Evolutionary conservation across 129 eudicot genomes (phyloP), one percentile per base, ranked within the genome.

Genomic region (Deinandra increscens): DNA sequence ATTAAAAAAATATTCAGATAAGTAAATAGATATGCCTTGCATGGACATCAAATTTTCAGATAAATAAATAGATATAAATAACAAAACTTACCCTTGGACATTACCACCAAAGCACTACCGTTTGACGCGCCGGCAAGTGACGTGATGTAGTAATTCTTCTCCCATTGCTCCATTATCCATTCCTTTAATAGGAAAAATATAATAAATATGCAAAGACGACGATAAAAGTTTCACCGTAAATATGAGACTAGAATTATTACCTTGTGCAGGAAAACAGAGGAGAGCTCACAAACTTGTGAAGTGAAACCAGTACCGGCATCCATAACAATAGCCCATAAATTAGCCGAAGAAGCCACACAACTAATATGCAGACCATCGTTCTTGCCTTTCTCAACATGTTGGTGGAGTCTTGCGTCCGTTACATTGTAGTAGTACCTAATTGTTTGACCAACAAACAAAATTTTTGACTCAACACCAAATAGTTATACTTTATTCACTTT

Each of bases 151-250:
- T 68, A 90, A 48, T 86, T 86, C 79, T 90, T 90, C 55, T 90
- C 97, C 94, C 97, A 86, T 64, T 86, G 94, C 80, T 90, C 97
- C 97, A 90, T 82, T 73, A 90, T 90, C 97, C 97, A 90, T 55
- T 90, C 97, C 94, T 90, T 72, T 0, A 58, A 64, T 71, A 31
- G 14, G 53, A 22, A 72, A 34, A 62, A 29, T 37, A 41, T 5
- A 19, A 50, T 4, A n/a, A 22, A 39, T 72, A 26, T n/a, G 22
- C 7, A 36, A 12, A 48, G 19, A 3, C 23, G n/a, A 34, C 17
- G 6, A 10, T 19, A 51, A 42, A 4, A 39, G 9, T 54, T 3
- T 65, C 6, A 4, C 9, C 5, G 17, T n/a, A 29, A 8, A 69
- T 45, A 13, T 1, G 9, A 2, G 19, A 44, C 2, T 6, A 20